Base-by-base conservation (phyloP, 306 rosid species). In the Inga oerstediana region DNA sequence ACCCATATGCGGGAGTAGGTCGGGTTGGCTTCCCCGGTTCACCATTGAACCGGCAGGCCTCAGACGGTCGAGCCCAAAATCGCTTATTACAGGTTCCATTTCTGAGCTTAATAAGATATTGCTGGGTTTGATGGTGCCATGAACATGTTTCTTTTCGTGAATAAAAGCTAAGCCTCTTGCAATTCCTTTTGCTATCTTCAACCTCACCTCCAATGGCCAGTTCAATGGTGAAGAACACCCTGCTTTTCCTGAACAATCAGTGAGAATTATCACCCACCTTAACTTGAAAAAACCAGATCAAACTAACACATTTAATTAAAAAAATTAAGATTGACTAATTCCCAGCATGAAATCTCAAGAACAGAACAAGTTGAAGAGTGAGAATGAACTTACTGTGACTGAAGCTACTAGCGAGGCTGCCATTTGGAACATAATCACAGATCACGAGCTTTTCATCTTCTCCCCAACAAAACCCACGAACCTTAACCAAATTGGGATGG, bases 91-190 rank as follows among this genome's bases (percentile, higher is more conserved):
- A 3, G 98, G 91, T 78, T 92, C 97, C 91, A 90, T 93, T 8
- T 91, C 90, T 0, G 94, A 74, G 86, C 49, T 88, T 8, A 96
- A 73, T 66, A 94, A 87, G 22, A 96, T 90, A 87, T 93, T 96
- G 85, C 89, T 88, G 0, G 99, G 97, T 85, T 90, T 96, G 30
- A 93, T 76, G 75, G 86, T 89, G 81, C 92, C 98, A 78, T 96
- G 99, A 64, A 96, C 94, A 45, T 92, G 92, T 59, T 94, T 93
- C 93, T 91, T 96, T 66, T 90, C 99, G 35, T 96, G 99, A 83
- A 96, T 85, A 88, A 87, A 94, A 7, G 87, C 90, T 19, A 96
- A 86, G 13, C 94, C 98, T 67, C 87, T 81, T 0, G 99, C 98
- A 11, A 91, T 83, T 62, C 98, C 99, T 84, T 89, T 91, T 14